A percentile compares a stretch with the other conserved stretches of the same genome.
Conservation (phyloP, 2,329 filamentous ascomycete species). For the Aspergillus glaucus region DNA sequence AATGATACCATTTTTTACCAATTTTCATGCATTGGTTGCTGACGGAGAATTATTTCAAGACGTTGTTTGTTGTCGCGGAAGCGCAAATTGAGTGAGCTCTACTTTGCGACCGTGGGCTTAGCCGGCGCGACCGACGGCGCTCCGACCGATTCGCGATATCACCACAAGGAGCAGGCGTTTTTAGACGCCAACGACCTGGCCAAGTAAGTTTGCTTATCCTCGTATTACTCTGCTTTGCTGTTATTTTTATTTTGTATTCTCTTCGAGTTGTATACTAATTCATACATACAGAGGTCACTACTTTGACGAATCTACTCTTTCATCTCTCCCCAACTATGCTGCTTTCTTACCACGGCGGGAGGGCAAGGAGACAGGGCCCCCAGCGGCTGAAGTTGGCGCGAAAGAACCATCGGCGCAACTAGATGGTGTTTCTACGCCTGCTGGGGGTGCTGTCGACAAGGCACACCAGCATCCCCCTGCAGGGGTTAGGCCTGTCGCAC, state of each 20-base stretch:
- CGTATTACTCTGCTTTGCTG: constrained; percentile 3
- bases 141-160: constrained; percentile 48
- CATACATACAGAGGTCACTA: constrained; percentile 44
- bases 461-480: constrained; percentile 2
- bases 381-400: constrained; percentile 34
- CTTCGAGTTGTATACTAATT: constrained; percentile 10
- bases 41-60: constrained; percentile 33
- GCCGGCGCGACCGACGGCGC: constrained; percentile 45
- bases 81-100: constrained; percentile 84
- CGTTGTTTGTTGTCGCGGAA: constrained; percentile 70
- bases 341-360: constrained; percentile 25
- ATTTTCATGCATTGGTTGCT: constrained; percentile 21
- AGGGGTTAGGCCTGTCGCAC: constrained; percentile 6
- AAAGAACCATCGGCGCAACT: constrained; percentile 12
- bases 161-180: constrained; percentile 47
- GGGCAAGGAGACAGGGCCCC: constrained; percentile 17
- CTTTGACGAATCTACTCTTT: constrained; percentile 52
- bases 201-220: constrained; percentile 42
- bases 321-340: constrained; percentile 31
- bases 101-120: constrained; percentile 64
- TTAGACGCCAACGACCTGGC: constrained; percentile 53
- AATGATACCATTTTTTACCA: constrained; percentile 2
- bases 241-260: neutral
- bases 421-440: constrained; percentile 11
- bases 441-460: constrained; percentile 3